Evolutionary conservation across 805 yeast species (phyloP).

Genomic region (Candida adriatica): DNA sequence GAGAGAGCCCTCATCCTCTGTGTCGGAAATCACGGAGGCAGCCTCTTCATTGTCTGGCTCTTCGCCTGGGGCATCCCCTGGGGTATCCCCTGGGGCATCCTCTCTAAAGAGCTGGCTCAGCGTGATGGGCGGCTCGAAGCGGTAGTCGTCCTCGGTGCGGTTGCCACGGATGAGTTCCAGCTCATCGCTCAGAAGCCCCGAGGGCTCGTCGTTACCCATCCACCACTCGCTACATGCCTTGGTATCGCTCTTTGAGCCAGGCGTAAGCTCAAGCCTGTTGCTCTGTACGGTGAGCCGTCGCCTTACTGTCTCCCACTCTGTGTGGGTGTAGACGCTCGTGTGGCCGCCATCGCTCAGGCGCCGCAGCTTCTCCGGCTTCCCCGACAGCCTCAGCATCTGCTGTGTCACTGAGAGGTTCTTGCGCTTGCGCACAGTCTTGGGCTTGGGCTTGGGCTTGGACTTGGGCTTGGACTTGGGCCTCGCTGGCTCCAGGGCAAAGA

Average conservation of each 20-base stretch:
- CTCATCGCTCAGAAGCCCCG: conserved; percentile 1
- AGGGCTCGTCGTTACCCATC: not conserved
- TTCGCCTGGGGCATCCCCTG: not conserved
- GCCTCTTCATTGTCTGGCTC: not conserved
- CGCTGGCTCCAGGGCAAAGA: not conserved
- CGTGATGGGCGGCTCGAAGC: not conserved
- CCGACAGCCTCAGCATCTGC: conserved; percentile 7
- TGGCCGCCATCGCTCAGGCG: not conserved
- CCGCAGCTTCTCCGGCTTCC: not conserved
- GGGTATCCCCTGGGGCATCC: no score
- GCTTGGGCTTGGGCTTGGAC: not conserved
- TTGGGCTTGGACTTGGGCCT: not conserved
- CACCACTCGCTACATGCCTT: not conserved
- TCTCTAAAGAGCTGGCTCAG: not conserved
- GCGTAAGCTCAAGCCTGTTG: not conserved
- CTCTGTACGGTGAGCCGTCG: not conserved
- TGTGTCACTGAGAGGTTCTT: conserved; percentile 1
- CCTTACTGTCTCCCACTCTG: not conserved
- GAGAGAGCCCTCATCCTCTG: not conserved
- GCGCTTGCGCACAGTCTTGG: not conserved
- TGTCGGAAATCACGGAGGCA: not conserved
- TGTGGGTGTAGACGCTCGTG: not conserved
- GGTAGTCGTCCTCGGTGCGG: not conserved
- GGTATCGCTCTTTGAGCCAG: not conserved
- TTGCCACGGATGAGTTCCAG: not conserved